Conservation (phyloP, 495 filamentous ascomycete species). For the Cercophora newfieldiana region DNA sequence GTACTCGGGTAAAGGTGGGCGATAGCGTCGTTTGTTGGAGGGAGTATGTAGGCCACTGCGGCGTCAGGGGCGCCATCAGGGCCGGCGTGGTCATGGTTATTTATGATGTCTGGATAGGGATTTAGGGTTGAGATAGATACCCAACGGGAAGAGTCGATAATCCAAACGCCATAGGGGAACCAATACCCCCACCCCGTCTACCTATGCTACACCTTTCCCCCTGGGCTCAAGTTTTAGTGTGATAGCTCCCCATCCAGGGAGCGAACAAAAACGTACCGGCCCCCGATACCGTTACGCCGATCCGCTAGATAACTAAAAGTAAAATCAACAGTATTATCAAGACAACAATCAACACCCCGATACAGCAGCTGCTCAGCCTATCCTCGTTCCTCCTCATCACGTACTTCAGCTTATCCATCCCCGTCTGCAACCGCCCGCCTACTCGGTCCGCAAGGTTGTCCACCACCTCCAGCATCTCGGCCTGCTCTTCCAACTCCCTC, state of each 20-base stretch:
- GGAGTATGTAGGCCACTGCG: not conserved
- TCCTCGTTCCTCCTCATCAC: constrained; percentile 93
- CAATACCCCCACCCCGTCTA: not conserved
- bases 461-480: constrained; percentile 73
- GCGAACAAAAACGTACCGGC: not conserved
- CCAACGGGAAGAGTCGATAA: constrained; percentile 4
- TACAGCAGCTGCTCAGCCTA: constrained; percentile 87
- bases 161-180: constrained; percentile 10
- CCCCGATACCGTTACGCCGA: not conserved
- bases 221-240: not conserved
- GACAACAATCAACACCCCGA: constrained; percentile 79
- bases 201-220: not conserved
- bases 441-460: constrained; percentile 83
- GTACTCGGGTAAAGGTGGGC: constrained; percentile 29
- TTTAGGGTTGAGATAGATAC: constrained; percentile 9
- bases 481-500: constrained; percentile 90
- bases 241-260: not conserved
- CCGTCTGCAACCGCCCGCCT: constrained; percentile 78
- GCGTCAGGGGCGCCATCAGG: not conserved
- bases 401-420: constrained; percentile 79
- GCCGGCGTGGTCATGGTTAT: not conserved
- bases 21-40: not conserved
- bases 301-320: constrained; percentile 52
- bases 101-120: not conserved
- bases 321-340: constrained; percentile 82